Percentiles rank a stretch among this genome's conserved stretches.
Evolutionary conservation across 371 early-diverging fungal genomes (phyloP).

Genomic region (Saksenaea vasiformis): DNA sequence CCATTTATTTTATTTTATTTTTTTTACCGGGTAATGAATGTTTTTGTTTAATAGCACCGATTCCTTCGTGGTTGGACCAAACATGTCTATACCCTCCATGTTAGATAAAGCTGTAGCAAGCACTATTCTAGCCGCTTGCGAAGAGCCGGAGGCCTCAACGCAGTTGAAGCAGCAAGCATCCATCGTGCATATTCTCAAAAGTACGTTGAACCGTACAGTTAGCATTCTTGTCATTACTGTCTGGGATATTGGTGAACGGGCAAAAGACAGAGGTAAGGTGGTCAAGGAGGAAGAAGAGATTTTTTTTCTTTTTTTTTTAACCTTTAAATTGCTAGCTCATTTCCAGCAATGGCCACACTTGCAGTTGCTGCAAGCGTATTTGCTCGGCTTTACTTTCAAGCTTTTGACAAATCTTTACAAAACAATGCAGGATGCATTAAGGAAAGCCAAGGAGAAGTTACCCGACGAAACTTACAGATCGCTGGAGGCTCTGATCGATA

Average conservation of each 20-base stretch:
- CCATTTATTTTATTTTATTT: not conserved
- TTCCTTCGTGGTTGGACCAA: not conserved
- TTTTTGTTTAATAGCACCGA: not conserved
- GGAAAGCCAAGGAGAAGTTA: constrained; percentile 15
- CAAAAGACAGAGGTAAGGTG: constrained; percentile 39
- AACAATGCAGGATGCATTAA: constrained; percentile 20
- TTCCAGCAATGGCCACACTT: constrained; percentile 24
- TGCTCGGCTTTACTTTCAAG: constrained; percentile 32
- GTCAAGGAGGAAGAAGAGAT: not conserved
- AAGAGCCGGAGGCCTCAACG: not conserved
- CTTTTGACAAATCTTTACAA: constrained; percentile 24
- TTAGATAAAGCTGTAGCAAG: constrained; percentile 12
- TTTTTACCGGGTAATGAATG: not conserved
- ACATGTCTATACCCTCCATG: constrained; percentile 8
- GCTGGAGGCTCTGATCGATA: constrained; percentile 23
- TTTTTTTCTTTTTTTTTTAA: not conserved
- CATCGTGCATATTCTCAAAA: constrained; percentile 34
- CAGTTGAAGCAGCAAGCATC: constrained; percentile 12
- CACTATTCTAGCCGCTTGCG: not conserved
- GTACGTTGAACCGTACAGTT: constrained; percentile 35
- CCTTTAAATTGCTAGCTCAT: constrained; percentile 10
- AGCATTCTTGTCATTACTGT: constrained; percentile 42
- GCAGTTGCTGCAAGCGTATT: constrained; percentile 30
- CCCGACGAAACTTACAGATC: constrained; percentile 10
- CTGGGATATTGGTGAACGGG: constrained; percentile 42